Conservation (phyloP, 768 basidiomycete species). For the Pleurotus tuber-regium region DNA sequence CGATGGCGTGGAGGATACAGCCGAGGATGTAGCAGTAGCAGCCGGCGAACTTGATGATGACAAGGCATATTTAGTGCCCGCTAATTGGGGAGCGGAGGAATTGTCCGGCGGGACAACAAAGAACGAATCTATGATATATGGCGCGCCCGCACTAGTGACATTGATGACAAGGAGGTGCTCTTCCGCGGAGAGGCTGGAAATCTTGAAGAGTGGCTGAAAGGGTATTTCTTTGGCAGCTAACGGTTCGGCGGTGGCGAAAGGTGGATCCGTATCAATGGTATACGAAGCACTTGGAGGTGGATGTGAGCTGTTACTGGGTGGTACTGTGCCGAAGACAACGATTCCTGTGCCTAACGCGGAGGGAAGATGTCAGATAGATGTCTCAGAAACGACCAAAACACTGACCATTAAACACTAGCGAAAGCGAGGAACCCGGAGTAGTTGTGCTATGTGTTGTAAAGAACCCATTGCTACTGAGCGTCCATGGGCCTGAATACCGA, state of each 20-base stretch:
- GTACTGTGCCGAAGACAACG: constrained; percentile 43
- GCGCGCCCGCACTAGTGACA: constrained; percentile 30
- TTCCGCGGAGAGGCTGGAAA: constrained; percentile 20
- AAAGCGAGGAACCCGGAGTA: constrained; percentile 27
- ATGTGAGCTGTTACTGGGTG: constrained; percentile 31
- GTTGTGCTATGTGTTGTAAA: constrained; percentile 37
- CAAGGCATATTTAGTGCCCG: not conserved
- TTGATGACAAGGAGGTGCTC: constrained; percentile 39
- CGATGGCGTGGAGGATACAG: not conserved
- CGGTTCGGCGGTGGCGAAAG: constrained; percentile 35
- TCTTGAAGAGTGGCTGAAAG: constrained; percentile 43
- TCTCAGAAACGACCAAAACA: constrained; percentile 7
- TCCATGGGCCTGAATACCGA: constrained; percentile 34
- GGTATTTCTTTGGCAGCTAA: constrained; percentile 27
- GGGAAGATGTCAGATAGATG: not conserved
- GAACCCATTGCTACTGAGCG: constrained; percentile 21
- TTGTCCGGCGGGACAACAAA: constrained; percentile 34
- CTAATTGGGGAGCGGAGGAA: not conserved
- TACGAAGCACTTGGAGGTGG: constrained; percentile 40
- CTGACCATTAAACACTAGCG: constrained; percentile 39
- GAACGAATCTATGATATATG: constrained; percentile 40
- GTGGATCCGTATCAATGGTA: constrained; percentile 29
- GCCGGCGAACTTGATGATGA: not conserved
- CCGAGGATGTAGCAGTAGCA: constrained; percentile 3
- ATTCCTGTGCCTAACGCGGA: constrained; percentile 40